A percentile compares a stretch with the other conserved stretches of the same genome.
Conservation (phyloP, 2,329 filamentous ascomycete species). For the Colletotrichum godetiae region DNA sequence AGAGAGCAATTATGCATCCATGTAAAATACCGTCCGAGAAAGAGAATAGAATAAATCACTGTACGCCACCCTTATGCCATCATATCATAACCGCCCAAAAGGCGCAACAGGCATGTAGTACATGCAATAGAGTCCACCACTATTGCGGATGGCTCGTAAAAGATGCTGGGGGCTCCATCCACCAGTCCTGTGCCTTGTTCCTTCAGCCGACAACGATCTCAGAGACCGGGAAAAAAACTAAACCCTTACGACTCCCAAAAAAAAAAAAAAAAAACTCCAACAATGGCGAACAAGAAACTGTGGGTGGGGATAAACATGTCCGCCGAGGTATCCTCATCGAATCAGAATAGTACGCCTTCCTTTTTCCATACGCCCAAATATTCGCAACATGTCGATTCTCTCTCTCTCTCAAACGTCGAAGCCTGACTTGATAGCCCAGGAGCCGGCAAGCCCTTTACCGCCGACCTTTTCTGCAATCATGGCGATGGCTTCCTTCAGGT, state of each 20-base stretch:
- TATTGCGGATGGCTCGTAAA: neutral
- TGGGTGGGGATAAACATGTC: neutral
- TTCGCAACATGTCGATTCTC: neutral
- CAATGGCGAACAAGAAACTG: slow-evolving; percentile 11
- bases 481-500: slow-evolving; percentile 34
- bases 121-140: neutral
- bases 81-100: slow-evolving; percentile 4
- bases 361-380: slow-evolving; percentile 4
- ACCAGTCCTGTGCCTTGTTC: neutral
- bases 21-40: neutral
- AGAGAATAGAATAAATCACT: neutral
- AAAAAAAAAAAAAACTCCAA: neutral
- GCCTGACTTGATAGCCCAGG: slow-evolving; percentile 24
- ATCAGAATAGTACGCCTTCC: slow-evolving; percentile 25
- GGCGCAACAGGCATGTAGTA: neutral
- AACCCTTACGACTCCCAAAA: neutral
- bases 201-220: neutral
- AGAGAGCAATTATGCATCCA: slow-evolving; percentile 7
- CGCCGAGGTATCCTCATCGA: slow-evolving; percentile 28
- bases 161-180: neutral
- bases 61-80: slow-evolving; percentile 32
- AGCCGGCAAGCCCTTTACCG: slow-evolving; percentile 15
- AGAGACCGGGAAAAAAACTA: neutral
- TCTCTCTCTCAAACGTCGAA: slow-evolving; percentile 5
- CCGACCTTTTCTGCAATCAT: slow-evolving; percentile 24